Evolutionary conservation across 176 grass and related monocot genomes (phyloP).

Genomic region (Rhynchospora tenuis): DNA sequence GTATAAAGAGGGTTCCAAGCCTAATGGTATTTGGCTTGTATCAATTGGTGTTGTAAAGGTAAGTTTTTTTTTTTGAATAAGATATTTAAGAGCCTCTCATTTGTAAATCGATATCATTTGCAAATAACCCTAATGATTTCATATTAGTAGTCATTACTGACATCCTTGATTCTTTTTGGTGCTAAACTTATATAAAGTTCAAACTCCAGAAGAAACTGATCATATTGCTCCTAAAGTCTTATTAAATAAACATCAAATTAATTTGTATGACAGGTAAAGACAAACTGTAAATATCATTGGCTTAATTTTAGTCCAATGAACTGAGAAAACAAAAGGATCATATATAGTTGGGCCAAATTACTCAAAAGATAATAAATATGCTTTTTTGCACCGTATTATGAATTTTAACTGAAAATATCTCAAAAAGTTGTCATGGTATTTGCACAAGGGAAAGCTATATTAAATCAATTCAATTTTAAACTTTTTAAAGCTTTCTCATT

Average conservation of each 20-base stretch:
- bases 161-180: background rate
- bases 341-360: background rate
- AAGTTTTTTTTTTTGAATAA: slow-evolving; percentile 13
- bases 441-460: background rate
- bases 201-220: background rate
- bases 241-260: background rate
- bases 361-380: background rate
- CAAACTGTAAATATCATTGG: background rate
- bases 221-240: background rate
- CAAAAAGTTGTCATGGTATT: background rate
- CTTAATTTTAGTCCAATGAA: background rate
- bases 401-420: background rate
- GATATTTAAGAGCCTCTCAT: background rate
- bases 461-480: background rate
- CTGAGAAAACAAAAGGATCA: background rate
- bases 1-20: slow-evolving; percentile 70
- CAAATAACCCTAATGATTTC: background rate
- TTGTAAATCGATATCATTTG: background rate
- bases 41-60: slow-evolving; percentile 86
- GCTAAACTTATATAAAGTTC: background rate
- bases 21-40: slow-evolving; percentile 76
- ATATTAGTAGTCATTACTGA: background rate
- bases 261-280: background rate
- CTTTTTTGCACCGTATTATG: background rate
- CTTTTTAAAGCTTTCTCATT: background rate